phyloP scores from a whole-genome alignment of 805 yeast species.

The Teunomyces aglyptinius region DNA sequence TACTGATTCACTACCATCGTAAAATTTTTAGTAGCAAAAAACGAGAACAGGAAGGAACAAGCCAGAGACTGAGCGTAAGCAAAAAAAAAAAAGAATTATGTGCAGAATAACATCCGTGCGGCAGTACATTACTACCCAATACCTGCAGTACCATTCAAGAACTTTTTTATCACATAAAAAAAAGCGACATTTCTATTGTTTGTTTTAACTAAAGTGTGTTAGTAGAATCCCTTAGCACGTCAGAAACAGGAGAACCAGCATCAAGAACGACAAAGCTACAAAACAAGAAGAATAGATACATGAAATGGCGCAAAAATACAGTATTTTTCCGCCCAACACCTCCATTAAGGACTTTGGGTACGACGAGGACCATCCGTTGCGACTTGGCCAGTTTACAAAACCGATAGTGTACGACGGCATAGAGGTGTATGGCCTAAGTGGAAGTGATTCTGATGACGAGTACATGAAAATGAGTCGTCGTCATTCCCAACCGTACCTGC shows the following conservation, averaged over 20 bases:
- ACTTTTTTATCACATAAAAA: background rate
- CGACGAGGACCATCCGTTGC: slow-evolving; percentile 17
- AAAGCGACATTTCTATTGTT: background rate
- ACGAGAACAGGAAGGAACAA: background rate
- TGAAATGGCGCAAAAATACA: background rate
- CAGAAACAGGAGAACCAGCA: background rate
- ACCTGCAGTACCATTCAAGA: background rate
- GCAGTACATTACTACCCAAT: background rate
- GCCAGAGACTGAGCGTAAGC: background rate
- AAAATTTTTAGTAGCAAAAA: background rate
- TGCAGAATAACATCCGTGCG: background rate
- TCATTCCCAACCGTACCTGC: slow-evolving; percentile 2
- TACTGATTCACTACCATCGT: background rate
- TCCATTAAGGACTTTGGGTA: slow-evolving; percentile 24
- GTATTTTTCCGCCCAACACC: slow-evolving; percentile 18
- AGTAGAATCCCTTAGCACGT: background rate
- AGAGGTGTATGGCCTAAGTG: slow-evolving; percentile 8
- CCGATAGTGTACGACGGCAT: slow-evolving; percentile 14
- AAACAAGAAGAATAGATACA: background rate
- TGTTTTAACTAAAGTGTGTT: background rate
- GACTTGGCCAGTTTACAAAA: slow-evolving; percentile 16
- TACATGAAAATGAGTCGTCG: background rate
- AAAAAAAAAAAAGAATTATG: background rate
- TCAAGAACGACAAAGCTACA: background rate
- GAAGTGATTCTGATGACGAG: slow-evolving; percentile 8